Conservation (phyloP, 140 eudicot genomes). For the Cichorium intybus region DNA sequence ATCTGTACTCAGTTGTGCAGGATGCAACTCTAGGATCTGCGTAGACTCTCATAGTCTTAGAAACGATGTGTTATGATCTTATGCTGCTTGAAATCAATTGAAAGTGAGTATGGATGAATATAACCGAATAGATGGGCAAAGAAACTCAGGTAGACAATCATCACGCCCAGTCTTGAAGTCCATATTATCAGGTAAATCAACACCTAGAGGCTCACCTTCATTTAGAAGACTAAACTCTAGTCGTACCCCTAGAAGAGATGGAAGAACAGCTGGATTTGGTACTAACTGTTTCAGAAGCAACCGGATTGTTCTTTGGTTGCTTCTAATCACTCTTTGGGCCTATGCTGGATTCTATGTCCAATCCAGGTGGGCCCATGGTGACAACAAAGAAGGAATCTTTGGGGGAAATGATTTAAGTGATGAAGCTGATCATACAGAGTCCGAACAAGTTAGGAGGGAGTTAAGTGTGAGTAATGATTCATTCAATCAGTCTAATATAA, state of each 20-base stretch:
- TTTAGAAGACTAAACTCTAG: conserved; percentile 63
- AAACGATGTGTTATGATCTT: conserved; percentile 19
- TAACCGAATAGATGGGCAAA: conserved; percentile 33
- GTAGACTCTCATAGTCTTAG: neutral
- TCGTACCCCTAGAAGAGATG: conserved; percentile 76
- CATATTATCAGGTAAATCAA: conserved; percentile 71
- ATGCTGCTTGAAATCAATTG: conserved; percentile 10
- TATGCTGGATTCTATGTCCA: conserved; percentile 91
- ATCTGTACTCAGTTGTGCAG: conserved; percentile 19
- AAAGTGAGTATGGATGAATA: conserved; percentile 64
- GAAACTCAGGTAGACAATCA: conserved; percentile 47
- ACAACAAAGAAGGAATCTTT: conserved; percentile 75
- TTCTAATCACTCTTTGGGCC: conserved; percentile 95
- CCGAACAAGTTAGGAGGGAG: conserved; percentile 41
- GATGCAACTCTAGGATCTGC: conserved; percentile 5
- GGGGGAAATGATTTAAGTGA: conserved; percentile 44
- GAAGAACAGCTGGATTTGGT: conserved; percentile 38
- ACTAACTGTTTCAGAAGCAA: conserved; percentile 62
- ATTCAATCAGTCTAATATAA: conserved; percentile 33
- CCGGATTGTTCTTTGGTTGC: conserved; percentile 83
- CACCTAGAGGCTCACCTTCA: conserved; percentile 81
- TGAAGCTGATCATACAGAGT: conserved; percentile 14
- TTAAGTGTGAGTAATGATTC: conserved; percentile 43
- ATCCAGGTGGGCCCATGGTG: conserved; percentile 98
- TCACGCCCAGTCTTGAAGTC: conserved; percentile 65